Evolutionary conservation across 1,139 yeast species (phyloP), one percentile per base, ranked within the genome.

Genomic region (Debaryomyces singareniensis): DNA sequence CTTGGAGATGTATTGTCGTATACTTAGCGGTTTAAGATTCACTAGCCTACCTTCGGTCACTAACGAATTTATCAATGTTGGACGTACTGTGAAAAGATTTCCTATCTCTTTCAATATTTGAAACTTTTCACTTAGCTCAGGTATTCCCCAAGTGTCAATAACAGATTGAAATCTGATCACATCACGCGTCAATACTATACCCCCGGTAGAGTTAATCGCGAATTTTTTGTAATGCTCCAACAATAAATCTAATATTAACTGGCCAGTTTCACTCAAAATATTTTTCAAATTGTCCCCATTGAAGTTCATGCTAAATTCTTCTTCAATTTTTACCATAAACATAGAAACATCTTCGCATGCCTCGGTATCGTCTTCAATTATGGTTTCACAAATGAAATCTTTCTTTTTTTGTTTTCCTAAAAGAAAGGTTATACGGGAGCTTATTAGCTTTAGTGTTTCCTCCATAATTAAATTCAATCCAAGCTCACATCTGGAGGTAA

Each of bases 21-120:
- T 62, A 10, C 79, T 64, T 33, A 68, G 71, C 4, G 83, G 79
- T 48, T 80, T 81, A 49, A 89, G 67, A 34, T 66, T 71, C 1
- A 80, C 78, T 40, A 89, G 62, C 44, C 78, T 84, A 2, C 95
- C 95, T 44, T 87, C 96, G 26, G 82, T 75, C 2, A 89, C 76
- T 47, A 89, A 68, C 1, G 95, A 83, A 39, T 78, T 78, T 36
- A 89, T 64, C 44, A 85, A 72, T 31, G 61, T 61, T 6, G 69
- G 61, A 48, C 80, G 87, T 10, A 85, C 95, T 0, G 95, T 82
- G 51, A 80, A 89, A 40, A 89, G 61, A 46, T 85, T 86, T 23
- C 93, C 89, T 37, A 89, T 75, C 42, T 87, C 95, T 47, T 86
- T 78, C 39, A 89, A 59, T 7, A 86, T 65, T 29, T 75, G 76